These are phyloP conservation scores for Heimioporus sp. DNA, from an alignment of 768 basidiomycete genomes.

Conservation along the genomic window DNA sequence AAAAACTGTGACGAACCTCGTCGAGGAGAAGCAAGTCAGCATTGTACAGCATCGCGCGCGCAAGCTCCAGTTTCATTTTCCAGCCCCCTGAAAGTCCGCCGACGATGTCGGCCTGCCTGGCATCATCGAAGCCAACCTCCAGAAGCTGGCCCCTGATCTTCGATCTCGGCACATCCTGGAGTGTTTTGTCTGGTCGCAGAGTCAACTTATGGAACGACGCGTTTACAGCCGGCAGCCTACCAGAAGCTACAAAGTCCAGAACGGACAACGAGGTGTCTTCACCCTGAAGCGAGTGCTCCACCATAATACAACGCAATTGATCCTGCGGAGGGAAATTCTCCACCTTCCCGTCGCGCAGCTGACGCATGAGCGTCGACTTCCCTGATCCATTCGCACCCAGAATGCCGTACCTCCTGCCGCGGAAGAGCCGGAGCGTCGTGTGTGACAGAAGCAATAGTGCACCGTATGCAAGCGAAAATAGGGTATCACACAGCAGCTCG, in stretches of 20 bases:
- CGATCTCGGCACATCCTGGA: conserved; percentile 57
- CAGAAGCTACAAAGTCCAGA: conserved; percentile 86
- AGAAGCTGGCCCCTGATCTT: conserved; percentile 77
- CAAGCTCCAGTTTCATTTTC: conserved; percentile 99
- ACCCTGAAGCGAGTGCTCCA: conserved; percentile 94
- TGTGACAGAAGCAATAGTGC: conserved; percentile 92
- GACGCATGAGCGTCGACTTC: conserved; percentile 94
- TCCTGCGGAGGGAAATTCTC: conserved; percentile 94
- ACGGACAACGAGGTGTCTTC: conserved; percentile 84
- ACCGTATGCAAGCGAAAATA: conserved; percentile 95
- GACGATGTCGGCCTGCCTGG: conserved; percentile 79
- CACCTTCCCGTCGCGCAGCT: conserved; percentile 90
- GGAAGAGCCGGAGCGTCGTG: conserved; percentile 83
- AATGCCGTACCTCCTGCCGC: conserved; percentile 92
- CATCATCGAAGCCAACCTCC: conserved; percentile 91
- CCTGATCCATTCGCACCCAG: conserved; percentile 96
- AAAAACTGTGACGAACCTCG: conserved; percentile 50
- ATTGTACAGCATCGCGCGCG: conserved; percentile 95
- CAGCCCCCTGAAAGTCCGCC: conserved; percentile 94
- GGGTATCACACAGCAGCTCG: conserved; percentile 86
- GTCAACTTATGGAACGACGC: not conserved
- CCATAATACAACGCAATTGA: conserved; percentile 89
- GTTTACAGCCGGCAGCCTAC: conserved; percentile 38
- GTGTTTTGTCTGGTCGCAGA: conserved; percentile 55
- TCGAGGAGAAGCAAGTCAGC: conserved; percentile 84